Evolutionary conservation across 1,284 basidiomycete species (phyloP), one percentile per base, ranked within the genome.

Genomic region (Porogramme epimiltina): DNA sequence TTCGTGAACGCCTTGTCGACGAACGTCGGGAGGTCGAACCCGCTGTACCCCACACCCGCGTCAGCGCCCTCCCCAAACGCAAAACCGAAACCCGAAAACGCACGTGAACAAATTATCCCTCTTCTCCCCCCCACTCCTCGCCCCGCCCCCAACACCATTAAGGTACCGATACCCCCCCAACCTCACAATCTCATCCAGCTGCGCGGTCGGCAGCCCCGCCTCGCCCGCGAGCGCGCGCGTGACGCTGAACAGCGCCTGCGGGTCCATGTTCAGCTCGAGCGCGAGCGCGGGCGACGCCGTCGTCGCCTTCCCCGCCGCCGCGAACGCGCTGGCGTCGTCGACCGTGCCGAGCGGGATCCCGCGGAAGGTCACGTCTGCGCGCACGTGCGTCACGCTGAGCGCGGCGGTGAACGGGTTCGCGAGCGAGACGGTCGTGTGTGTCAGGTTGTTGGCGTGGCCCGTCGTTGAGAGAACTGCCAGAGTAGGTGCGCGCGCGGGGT

Each of bases 81-180:
- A 8, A 5, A 1, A 3, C 19, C n/a, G 13, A n/a, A n/a, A n/a
- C 6, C 2, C 37, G 2, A 37, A 55, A 28, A 71, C 78, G 34
- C 16, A 37, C 85, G 70, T 77, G 65, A 80, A 87, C 23, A 84
- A 65, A 59, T 83, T 83, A 16, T 63, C 72, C 52, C 81, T 57
- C 53, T 58, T 42, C 45, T 44, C 52, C 42, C 22, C 19, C 28
- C 28, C 28, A 13, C 28, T 31, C 13, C 13, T 31, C 28, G 8
- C 8, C 28, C 16, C 9, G 8, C 25, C 34, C 43, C 25, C 39
- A 71, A 26, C 72, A 72, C 47, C 77, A 18, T 75, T 67, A 26
- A 87, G 66, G 60, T 88, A 87, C 31, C 79, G 72, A 58, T 87
- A 86, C 23, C 84, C 89, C 26, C 87, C 89, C n/a, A 91, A 68